Percentiles rank a stretch among this genome's conserved stretches.
These are phyloP conservation scores for Heliamphora pulchella DNA, from an alignment of 179 eudicot genomes.

Conservation along the genomic window DNA sequence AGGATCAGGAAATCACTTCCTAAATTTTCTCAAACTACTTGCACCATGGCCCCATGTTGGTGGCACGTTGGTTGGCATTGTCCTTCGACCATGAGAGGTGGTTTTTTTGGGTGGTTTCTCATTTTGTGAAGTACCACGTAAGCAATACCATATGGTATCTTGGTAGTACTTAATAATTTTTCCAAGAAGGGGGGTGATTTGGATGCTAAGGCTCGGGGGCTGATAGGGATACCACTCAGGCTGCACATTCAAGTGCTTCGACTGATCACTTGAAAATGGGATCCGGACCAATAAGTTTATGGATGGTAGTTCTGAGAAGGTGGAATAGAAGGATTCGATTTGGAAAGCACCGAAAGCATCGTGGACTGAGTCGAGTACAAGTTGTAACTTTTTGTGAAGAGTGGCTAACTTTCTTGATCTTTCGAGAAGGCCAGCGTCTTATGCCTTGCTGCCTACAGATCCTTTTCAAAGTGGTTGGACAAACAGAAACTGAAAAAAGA, in stretches of 20 bases:
- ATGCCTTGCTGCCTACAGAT: constrained; percentile 92
- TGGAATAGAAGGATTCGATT: constrained; percentile 72
- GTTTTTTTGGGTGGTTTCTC: too few relatives aligned
- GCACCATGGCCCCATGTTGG: too few relatives aligned
- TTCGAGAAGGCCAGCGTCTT: constrained; percentile 90
- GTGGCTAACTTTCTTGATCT: constrained; percentile 87
- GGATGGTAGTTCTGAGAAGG: constrained; percentile 72
- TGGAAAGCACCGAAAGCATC: constrained; percentile 74
- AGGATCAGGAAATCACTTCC: too few relatives aligned
- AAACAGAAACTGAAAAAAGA: constrained; percentile 45
- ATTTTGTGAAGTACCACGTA: too few relatives aligned
- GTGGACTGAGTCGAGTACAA: constrained; percentile 79
- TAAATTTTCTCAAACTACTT: too few relatives aligned
- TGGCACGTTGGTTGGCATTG: too few relatives aligned
- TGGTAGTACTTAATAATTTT: too few relatives aligned
- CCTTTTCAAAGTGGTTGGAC: constrained; percentile 96
- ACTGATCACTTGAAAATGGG: constrained; percentile 31
- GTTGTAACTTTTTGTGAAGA: constrained; percentile 67
- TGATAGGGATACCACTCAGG: constrained; percentile 27
- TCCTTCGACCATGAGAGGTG: too few relatives aligned
- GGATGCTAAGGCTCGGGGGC: constrained; percentile 36
- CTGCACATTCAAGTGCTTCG: constrained; percentile 28
- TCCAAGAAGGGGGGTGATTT: constrained; percentile 57
- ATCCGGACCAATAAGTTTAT: constrained; percentile 45
- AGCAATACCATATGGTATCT: too few relatives aligned